Base-by-base conservation (phyloP, 2,329 filamentous ascomycete species). In the Paecilomyces sp. region DNA sequence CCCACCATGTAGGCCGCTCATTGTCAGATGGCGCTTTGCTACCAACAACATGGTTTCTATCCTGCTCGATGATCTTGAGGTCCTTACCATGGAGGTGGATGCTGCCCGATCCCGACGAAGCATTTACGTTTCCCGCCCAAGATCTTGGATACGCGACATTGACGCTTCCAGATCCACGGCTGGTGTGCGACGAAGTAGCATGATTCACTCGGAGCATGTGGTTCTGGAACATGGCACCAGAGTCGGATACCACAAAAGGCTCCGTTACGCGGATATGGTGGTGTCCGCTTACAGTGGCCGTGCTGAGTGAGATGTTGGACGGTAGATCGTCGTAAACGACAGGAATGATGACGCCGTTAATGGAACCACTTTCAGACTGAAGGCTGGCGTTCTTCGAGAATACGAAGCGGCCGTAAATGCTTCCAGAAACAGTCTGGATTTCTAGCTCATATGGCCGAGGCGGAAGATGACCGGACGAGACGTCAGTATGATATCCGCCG, bases 331-430 rank as follows among this genome's bases (percentile, higher is more conserved):
- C 24, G 7, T 54, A 61, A 13, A 63, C 60, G 34, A 67, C 75
- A 6, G 86, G 75, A 1, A 72, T 70, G 28, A 88, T 76, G 1
- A 74, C 77, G 9, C 82, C 79, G 18, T 72, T 76, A 51, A 86
- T 77, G 11, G 67, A 71, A 30, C 85, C 85, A 55, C 71, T 72
- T 0, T 71, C 64, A 9, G 82, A 79, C 3, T 74, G 73, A 25
- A 77, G 67, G 63, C 85, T 75, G 4, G 73, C 69, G 51, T 81
- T 77, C 25, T 77, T 74, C 1, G 80, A 73, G 31, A 84, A 77
- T 5, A 83, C 72, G 63, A 84, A 74, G 56, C 76, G 74, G 75
- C 70, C 72, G 5, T 60, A 61, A 36, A 74, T 66, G 28, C 61
- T 65, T n/a, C 72, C 72, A 22, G 63, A 65, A 4, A 58, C 52